A percentile compares a stretch with the other conserved stretches of the same genome.
phyloP scores from a whole-genome alignment of 257 asterid genomes.

The Plantago ovata region DNA sequence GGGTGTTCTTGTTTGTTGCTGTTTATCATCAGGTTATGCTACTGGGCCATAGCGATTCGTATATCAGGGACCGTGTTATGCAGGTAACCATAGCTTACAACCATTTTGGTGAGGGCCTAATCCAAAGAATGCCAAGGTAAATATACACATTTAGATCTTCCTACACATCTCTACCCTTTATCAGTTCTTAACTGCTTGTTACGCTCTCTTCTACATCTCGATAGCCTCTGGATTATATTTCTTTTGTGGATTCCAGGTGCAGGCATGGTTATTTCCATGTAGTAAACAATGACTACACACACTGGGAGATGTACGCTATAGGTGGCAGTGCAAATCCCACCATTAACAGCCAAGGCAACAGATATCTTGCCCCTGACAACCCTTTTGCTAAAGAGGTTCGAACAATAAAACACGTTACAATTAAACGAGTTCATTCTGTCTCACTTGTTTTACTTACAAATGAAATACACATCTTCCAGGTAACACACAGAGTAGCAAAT shows the following conservation, averaged over 20 bases:
- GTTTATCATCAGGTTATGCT: constrained; percentile 29
- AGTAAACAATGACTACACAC: constrained; percentile 90
- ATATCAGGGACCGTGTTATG: constrained; percentile 36
- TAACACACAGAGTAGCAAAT: constrained; percentile 60
- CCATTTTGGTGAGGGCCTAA: constrained; percentile 44
- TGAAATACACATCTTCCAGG: constrained; percentile 30
- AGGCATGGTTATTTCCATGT: constrained; percentile 92
- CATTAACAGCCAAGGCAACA: constrained; percentile 91
- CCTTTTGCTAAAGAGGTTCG: constrained; percentile 78
- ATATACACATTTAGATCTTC: background rate
- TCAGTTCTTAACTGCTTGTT: background rate
- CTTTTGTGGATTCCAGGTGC: constrained; percentile 49
- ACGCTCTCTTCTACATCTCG: background rate
- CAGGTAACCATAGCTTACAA: constrained; percentile 50
- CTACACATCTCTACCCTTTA: too few relatives aligned
- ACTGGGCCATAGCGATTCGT: constrained; percentile 43
- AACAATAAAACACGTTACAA: background rate
- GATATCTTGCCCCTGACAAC: constrained; percentile 75
- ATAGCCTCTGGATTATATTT: too few relatives aligned
- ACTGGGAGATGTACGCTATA: constrained; percentile 93
- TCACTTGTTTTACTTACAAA: background rate
- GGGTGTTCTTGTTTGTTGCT: background rate
- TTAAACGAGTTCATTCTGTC: background rate
- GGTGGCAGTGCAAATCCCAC: constrained; percentile 98
- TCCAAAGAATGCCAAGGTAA: constrained; percentile 53